A percentile compares a stretch with the other conserved stretches of the same genome.
These are phyloP conservation scores for Solanum chacoense DNA, from an alignment of 305 asterid genomes.

Conservation along the genomic window DNA sequence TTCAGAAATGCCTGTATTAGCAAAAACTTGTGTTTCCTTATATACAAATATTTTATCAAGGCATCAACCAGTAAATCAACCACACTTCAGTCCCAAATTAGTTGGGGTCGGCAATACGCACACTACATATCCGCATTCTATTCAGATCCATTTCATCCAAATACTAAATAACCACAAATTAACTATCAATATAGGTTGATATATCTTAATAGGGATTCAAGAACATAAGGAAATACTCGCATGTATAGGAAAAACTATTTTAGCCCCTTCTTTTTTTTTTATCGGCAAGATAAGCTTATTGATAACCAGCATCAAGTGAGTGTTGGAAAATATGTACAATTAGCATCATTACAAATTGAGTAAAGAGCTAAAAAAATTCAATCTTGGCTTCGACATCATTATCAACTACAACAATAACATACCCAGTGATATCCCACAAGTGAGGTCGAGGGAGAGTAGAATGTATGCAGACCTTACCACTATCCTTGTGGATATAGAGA, in stretches of 20 bases:
- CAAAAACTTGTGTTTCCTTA: background rate
- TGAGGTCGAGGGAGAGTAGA: background rate
- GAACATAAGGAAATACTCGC: background rate
- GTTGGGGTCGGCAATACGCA: background rate
- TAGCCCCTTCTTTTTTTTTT: background rate
- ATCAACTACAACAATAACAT: background rate
- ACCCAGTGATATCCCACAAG: background rate
- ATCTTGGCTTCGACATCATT: background rate
- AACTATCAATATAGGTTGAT: background rate
- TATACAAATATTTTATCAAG: background rate
- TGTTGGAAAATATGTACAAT: background rate
- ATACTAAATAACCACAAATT: background rate
- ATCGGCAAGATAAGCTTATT: background rate
- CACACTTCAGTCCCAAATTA: background rate
- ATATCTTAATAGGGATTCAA: background rate
- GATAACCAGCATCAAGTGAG: background rate
- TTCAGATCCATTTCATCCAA: background rate
- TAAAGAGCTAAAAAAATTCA: background rate
- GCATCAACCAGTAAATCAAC: background rate
- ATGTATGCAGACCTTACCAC: background rate
- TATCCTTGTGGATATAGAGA: background rate
- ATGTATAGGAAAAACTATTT: background rate
- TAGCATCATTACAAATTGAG: background rate
- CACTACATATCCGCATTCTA: background rate
- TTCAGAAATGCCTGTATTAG: background rate